Percentiles rank a stretch among this genome's conserved stretches.
Evolutionary conservation across 345 rosid species (phyloP).

Genomic region (Eucalyptus polybractea): DNA sequence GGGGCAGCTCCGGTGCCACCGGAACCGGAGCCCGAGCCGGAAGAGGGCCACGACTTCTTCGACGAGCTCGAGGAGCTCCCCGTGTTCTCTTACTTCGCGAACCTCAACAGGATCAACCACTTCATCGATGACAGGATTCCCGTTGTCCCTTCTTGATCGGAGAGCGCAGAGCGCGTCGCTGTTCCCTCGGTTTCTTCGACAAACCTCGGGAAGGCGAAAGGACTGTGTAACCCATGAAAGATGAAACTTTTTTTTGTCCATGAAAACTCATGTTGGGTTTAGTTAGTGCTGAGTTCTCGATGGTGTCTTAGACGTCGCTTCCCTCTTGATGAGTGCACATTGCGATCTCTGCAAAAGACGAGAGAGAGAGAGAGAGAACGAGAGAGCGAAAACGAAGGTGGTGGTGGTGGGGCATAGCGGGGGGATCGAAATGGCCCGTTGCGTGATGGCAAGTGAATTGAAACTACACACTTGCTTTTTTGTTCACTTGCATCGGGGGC

Average conservation of each 20-base stretch:
- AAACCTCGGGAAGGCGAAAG: neutral
- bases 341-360: neutral
- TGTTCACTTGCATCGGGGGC: neutral
- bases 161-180: neutral
- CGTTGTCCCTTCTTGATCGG: slow-evolving; percentile 20
- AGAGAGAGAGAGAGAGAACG: neutral
- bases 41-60: slow-evolving; percentile 49
- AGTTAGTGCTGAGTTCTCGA: neutral
- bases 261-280: neutral
- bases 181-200: neutral
- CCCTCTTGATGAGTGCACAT: neutral
- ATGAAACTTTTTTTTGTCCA: neutral
- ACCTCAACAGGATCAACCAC: slow-evolving; percentile 23
- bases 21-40: neutral
- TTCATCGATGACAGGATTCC: slow-evolving; percentile 56
- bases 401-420: neutral
- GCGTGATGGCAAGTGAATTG: neutral
- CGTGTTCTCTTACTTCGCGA: slow-evolving; percentile 26
- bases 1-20: neutral
- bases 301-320: neutral
- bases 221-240: neutral
- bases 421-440: neutral
- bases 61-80: slow-evolving; percentile 71
- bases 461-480: neutral
- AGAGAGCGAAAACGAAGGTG: neutral